Evolutionary conservation across 169 alveolate genomes (phyloP), one percentile per base, ranked within the genome.

Genomic region (Neospora caninum): DNA sequence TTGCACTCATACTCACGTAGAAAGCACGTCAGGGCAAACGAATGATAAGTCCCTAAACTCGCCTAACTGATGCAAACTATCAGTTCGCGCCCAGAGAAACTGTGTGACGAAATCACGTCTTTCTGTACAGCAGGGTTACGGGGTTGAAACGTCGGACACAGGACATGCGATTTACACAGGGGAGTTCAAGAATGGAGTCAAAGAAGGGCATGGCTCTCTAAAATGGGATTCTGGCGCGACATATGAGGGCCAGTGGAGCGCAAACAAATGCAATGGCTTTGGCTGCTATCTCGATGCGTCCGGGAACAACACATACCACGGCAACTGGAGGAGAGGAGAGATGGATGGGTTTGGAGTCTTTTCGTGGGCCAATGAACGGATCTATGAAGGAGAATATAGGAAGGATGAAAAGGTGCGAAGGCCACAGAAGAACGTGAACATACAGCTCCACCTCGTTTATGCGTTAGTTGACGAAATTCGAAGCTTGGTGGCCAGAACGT

Each of bases 71-170:
- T 0, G 9, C 58, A 49, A 13, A 49, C 27, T 49, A 22, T 49
- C 58, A 49, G 58, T 22, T 22, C 27, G 58, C 18, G 9, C 18
- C 0, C 58, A 49, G 58, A 1, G 4, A 20, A 64, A 29, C 78
- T 64, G 78, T 64, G 34, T 64, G 31, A n/a, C 78, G 31, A 27
- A 0, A 6, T 64, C 31, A 27, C 53, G 45, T 34, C 25, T 22
- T 9, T 78, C 27, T 78, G 53, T 10, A 34, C 96, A 97, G 94
- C 93, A 95, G 42, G 95, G 95, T 42, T 70, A 53, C 39, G 98
- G 98, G 0, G 95, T 93, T 4, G 98, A 97, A 93, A 95, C 92
- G 43, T 97, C 95, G 96, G 94, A 94, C 45, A 97, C 95, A 84
- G 96, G 96, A 34, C 69, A 94, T 34, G 38, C 41, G 25, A 27